These are phyloP conservation scores for Chalciporus chontae DNA, from an alignment of 768 basidiomycete genomes.

Conservation along the genomic window DNA sequence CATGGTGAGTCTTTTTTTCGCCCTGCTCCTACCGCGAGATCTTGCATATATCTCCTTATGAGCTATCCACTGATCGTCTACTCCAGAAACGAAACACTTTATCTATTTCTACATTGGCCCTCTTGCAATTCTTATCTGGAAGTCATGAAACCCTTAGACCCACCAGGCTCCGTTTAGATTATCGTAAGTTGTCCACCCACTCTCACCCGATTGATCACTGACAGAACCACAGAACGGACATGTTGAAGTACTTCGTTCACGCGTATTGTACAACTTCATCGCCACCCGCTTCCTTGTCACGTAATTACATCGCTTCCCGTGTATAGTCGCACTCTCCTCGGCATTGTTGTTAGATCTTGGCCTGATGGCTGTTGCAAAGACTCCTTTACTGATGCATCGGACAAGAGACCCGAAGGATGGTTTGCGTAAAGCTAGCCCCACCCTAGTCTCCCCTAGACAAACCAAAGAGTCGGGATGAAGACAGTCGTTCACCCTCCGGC, in stretches of 20 bases:
- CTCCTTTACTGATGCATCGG: no score
- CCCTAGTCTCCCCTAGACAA: no score
- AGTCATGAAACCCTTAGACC: slow-evolving; percentile 53
- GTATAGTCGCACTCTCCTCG: slow-evolving; percentile 9
- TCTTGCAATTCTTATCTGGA: slow-evolving; percentile 93
- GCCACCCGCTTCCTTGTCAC: slow-evolving; percentile 15
- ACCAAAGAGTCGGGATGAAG: no score
- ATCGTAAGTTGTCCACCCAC: slow-evolving; percentile 16
- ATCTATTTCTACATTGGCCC: slow-evolving; percentile 97
- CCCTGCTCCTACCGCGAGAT: background rate
- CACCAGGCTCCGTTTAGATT: slow-evolving; percentile 19
- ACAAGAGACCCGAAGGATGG: no score
- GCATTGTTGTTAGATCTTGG: slow-evolving; percentile 3
- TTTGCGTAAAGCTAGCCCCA: no score
- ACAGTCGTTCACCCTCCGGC: no score
- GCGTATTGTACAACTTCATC: slow-evolving; percentile 25
- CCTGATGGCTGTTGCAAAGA: background rate
- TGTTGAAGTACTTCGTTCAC: slow-evolving; percentile 16
- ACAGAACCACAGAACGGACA: slow-evolving; percentile 8
- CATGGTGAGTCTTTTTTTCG: slow-evolving; percentile 64
- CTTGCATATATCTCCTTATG: background rate
- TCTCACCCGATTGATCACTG: background rate
- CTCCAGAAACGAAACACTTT: slow-evolving; percentile 92
- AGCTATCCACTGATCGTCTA: slow-evolving; percentile 8
- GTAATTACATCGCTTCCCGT: slow-evolving; percentile 24